These are phyloP conservation scores for Dacryopinax primogenitus DNA, from an alignment of 768 basidiomycete species.

Conservation along the genomic window DNA sequence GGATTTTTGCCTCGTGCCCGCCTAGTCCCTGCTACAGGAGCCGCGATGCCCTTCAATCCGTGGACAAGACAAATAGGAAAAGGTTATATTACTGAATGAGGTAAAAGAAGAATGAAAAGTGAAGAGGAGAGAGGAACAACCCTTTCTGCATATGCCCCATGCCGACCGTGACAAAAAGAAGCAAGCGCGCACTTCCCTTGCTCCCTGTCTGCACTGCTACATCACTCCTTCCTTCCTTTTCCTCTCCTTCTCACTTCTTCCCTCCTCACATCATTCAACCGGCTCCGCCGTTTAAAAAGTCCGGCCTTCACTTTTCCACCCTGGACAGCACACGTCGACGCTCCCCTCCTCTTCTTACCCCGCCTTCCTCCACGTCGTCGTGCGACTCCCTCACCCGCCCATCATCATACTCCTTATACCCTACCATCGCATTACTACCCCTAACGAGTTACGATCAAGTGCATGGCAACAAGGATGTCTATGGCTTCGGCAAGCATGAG, in stretches of 20 bases:
- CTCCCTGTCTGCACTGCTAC: slow-evolving; percentile 5
- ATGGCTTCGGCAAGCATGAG: neutral
- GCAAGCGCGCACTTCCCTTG: neutral
- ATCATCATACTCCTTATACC: neutral
- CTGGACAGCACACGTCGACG: slow-evolving; percentile 6
- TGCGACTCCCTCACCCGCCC: neutral
- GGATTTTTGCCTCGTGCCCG: slow-evolving; percentile 6
- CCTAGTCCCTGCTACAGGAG: neutral
- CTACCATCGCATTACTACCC: slow-evolving; percentile 7
- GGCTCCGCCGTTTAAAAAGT: neutral
- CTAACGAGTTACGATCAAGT: neutral
- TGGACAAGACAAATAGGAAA: too few relatives aligned
- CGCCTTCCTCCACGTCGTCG: neutral
- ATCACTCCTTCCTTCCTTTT: slow-evolving; percentile 8
- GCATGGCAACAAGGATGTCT: slow-evolving; percentile 1
- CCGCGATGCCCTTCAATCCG: neutral
- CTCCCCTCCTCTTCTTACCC: neutral
- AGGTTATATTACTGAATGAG: too few relatives aligned
- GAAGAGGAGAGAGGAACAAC: neutral
- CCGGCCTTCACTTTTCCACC: neutral
- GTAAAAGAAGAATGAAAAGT: neutral
- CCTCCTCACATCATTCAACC: neutral
- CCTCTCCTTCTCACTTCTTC: slow-evolving; percentile 5
- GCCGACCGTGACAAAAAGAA: slow-evolving; percentile 5
- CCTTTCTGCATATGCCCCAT: neutral